A percentile compares a stretch with the other conserved stretches of the same genome.
Evolutionary conservation across 768 basidiomycete species (phyloP).

Genomic region (Glaciozyma martinii): DNA sequence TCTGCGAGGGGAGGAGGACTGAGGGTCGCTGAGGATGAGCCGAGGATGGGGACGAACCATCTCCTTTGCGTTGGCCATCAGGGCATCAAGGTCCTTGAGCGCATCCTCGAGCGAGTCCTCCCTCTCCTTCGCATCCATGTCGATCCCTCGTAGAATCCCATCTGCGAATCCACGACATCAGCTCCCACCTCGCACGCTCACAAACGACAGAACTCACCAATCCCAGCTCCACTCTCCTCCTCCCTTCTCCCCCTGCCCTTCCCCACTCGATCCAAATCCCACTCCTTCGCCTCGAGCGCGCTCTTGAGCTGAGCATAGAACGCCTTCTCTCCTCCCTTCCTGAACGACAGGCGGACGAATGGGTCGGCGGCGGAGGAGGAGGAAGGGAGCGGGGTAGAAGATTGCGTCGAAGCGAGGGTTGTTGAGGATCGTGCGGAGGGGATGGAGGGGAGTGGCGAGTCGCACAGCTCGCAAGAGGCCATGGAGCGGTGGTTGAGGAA

Average conservation of each 20-base stretch:
- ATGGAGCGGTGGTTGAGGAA: slow-evolving; percentile 79
- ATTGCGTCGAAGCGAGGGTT: neutral
- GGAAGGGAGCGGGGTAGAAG: slow-evolving; percentile 47
- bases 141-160: slow-evolving; percentile 70
- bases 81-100: slow-evolving; percentile 73
- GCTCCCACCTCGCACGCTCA: too few relatives aligned
- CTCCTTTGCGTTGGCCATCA: slow-evolving; percentile 83
- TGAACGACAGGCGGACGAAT: slow-evolving; percentile 74
- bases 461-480: slow-evolving; percentile 73
- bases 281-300: slow-evolving; percentile 59
- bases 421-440: slow-evolving; percentile 25
- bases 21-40: neutral
- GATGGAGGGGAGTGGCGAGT: slow-evolving; percentile 52
- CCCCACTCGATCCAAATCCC: slow-evolving; percentile 46
- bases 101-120: slow-evolving; percentile 63
- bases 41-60: slow-evolving; percentile 48
- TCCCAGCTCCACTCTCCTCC: neutral
- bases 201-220: neutral
- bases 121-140: slow-evolving; percentile 55
- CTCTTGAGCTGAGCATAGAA: slow-evolving; percentile 71
- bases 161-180: slow-evolving; percentile 43
- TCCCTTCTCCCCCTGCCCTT: neutral
- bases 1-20: slow-evolving; percentile 18
- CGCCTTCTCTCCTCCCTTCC: slow-evolving; percentile 76
- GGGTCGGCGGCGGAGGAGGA: slow-evolving; percentile 38